Percentiles rank a stretch among this genome's conserved stretches.
These are phyloP conservation scores for Lantana camara DNA, from an alignment of 257 asterid species.

Conservation along the genomic window DNA sequence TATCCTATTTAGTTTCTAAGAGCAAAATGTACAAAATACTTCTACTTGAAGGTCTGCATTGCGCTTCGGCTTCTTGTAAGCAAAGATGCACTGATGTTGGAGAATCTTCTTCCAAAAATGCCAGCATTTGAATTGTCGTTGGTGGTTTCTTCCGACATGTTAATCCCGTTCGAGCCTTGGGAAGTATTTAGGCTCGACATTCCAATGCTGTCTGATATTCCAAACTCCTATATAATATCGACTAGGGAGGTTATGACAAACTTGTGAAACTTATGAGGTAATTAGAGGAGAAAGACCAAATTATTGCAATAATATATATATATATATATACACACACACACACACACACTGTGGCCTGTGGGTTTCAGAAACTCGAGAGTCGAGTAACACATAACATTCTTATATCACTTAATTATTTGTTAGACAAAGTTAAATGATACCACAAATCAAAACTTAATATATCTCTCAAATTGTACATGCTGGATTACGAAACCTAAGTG, in stretches of 20 bases:
- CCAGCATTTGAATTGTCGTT: slow-evolving; percentile 34
- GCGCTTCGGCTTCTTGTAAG: slow-evolving; percentile 60
- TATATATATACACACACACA: no score
- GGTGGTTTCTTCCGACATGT: slow-evolving; percentile 43
- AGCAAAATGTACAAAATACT: slow-evolving; percentile 17
- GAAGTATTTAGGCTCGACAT: slow-evolving; percentile 35
- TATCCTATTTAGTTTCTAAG: slow-evolving; percentile 19
- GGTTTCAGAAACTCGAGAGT: no score
- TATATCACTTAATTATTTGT: no score
- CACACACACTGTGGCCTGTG: no score
- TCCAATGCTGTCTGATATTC: slow-evolving; percentile 43
- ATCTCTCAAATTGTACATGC: no score
- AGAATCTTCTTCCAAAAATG: slow-evolving; percentile 40
- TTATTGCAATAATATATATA: no score
- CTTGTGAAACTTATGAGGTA: not conserved
- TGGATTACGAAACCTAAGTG: no score
- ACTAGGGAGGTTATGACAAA: slow-evolving; percentile 1
- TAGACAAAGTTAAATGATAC: no score
- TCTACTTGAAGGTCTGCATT: slow-evolving; percentile 50
- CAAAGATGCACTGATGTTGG: slow-evolving; percentile 39
- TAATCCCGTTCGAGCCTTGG: slow-evolving; percentile 26
- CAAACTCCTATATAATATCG: slow-evolving; percentile 39
- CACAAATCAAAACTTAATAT: no score
- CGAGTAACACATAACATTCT: no score
- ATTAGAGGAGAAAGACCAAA: not conserved